Base-by-base conservation (phyloP, 805 yeast species). In the Blastobotrys parvus region DNA sequence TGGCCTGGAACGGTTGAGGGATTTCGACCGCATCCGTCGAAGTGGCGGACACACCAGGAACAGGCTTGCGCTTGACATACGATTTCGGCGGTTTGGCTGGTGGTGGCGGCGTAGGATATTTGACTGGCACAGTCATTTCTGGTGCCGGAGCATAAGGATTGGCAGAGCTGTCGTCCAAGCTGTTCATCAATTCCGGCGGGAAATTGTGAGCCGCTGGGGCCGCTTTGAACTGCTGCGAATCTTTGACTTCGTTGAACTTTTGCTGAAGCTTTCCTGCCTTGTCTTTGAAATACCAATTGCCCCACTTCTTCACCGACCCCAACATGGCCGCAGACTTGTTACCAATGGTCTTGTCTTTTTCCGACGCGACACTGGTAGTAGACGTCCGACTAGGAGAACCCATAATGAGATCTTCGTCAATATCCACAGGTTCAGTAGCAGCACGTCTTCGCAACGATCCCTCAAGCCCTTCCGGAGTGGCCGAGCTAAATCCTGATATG, bases 141-240 rank as follows among this genome's bases (percentile, higher is more conserved):
- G 57, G 52, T 3, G 49, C 43, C 3, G 51, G 53, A 10, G 43
- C 44, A 42, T 48, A 52, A 7, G 53, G 56, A 32, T 49, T 45
- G 13, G 20, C 23, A 3, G 40, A 16, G 19, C 46, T 44, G 23
- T 46, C 40, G 27, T 43, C 38, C 25, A 55, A 20, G 41, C 41
- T 21, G 19, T 41, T 42, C 42, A 56, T 47, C 46, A 56, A 34
- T 35, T 56, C 60, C 1, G 59, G 59, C 8, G 60, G 60, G 43
- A 56, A 56, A 15, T 48, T 42, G 39, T 56, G 60, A 2, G 60
- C 53, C 18, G 41, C 34, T 3, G 60, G 60, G 5, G 60, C 60
- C n/a, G 42, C 35, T 19, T 34, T 39, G 19, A 19, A 7, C 5
- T 33, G 18, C 10, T 20, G 13, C 7, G 18, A 10, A 25, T 11